Percentiles rank a stretch among this genome's conserved stretches.
phyloP scores from a whole-genome alignment of 805 yeast genomes.

The Saitoella complicata region DNA sequence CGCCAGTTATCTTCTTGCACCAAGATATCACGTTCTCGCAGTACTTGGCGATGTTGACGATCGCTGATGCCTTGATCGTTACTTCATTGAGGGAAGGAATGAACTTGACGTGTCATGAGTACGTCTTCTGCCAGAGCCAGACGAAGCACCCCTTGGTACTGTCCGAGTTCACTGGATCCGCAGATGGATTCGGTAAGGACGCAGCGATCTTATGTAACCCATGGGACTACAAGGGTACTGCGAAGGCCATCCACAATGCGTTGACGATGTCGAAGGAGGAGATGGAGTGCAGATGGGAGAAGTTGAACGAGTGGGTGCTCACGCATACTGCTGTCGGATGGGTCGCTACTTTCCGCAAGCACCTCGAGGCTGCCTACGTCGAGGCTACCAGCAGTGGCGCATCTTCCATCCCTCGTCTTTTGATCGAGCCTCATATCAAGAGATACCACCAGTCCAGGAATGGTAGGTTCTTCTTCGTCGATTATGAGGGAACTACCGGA shows the following conservation, averaged over 20 bases:
- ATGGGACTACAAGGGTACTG: slow-evolving; percentile 60
- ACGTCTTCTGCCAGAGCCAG: slow-evolving; percentile 46
- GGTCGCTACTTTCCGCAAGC: slow-evolving; percentile 42
- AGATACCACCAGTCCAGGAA: slow-evolving; percentile 22
- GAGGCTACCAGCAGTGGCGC: slow-evolving; percentile 29
- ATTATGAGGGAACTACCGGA: slow-evolving; percentile 28
- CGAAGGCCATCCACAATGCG: slow-evolving; percentile 47
- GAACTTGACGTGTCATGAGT: slow-evolving; percentile 93
- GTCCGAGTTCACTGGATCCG: slow-evolving; percentile 92
- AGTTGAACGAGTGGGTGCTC: slow-evolving; percentile 39
- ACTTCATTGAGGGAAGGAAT: slow-evolving; percentile 91
- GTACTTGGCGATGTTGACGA: slow-evolving; percentile 68
- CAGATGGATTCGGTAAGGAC: slow-evolving; percentile 54
- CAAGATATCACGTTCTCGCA: slow-evolving; percentile 83
- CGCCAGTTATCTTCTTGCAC: slow-evolving; percentile 63
- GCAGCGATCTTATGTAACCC: slow-evolving; percentile 67
- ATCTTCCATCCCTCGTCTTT: slow-evolving; percentile 20
- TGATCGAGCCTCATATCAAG: slow-evolving; percentile 21
- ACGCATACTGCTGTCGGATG: slow-evolving; percentile 60
- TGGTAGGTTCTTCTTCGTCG: slow-evolving; percentile 32
- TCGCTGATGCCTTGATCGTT: slow-evolving; percentile 77
- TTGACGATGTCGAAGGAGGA: slow-evolving; percentile 49
- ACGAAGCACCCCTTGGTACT: slow-evolving; percentile 55
- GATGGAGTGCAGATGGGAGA: slow-evolving; percentile 43
- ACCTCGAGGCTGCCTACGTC: slow-evolving; percentile 38